Evolutionary conservation across 306 rosid genomes (phyloP).

Genomic region (Corylus avellana): DNA sequence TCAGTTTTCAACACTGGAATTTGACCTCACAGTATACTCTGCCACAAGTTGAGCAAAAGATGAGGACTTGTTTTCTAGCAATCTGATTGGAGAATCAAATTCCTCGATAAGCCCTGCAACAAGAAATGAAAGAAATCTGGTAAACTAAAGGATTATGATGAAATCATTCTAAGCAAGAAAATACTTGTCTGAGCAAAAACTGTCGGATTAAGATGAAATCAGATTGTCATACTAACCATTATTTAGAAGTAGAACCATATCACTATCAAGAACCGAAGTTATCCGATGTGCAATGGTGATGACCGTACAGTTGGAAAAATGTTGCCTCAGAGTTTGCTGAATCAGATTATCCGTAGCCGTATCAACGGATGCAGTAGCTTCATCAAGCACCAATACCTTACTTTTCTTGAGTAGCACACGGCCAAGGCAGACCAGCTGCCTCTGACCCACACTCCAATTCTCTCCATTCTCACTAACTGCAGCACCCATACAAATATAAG

Average conservation of each 20-base stretch:
- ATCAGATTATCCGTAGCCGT: conserved; percentile 90
- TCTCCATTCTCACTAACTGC: conserved; percentile 81
- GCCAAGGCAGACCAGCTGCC: conserved; percentile 88
- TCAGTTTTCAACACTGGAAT: conserved; percentile 35
- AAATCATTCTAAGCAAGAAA: background rate
- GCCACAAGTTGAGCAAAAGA: conserved; percentile 81
- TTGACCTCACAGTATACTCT: conserved; percentile 70
- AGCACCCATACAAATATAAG: conserved; percentile 23
- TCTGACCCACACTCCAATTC: conserved; percentile 98
- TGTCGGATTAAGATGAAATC: background rate
- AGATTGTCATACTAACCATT: conserved; percentile 32
- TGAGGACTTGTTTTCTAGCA: conserved; percentile 72
- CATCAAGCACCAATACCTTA: conserved; percentile 84
- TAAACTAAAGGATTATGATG: background rate
- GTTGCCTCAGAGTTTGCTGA: conserved; percentile 67
- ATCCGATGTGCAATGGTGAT: conserved; percentile 84
- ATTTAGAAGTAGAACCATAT: conserved; percentile 81
- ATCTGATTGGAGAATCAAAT: conserved; percentile 56
- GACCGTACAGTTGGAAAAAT: conserved; percentile 64
- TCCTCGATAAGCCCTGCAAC: conserved; percentile 76
- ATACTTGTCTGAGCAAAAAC: background rate
- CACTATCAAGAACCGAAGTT: conserved; percentile 77
- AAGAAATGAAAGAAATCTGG: background rate
- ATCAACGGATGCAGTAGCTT: conserved; percentile 88
- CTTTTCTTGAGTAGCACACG: conserved; percentile 81